Conservation (phyloP, 768 basidiomycete genomes). For the Pleurotus salmoneostramineus region DNA sequence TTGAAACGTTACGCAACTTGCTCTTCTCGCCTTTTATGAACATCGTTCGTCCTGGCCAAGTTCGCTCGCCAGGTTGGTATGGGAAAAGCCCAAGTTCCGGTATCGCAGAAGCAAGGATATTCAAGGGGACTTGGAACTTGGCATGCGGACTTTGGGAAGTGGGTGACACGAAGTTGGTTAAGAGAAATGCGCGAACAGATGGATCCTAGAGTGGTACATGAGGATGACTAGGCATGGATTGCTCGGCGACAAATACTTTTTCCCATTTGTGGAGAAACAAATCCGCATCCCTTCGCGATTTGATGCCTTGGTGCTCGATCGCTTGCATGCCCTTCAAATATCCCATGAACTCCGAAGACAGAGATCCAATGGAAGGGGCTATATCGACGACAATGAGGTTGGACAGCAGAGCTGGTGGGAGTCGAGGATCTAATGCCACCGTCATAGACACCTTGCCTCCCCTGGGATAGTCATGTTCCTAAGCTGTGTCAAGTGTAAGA, state of each 20-base stretch:
- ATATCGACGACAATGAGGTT: constrained; percentile 80
- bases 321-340: constrained; percentile 75
- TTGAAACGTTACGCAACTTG: constrained; percentile 38
- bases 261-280: constrained; percentile 59
- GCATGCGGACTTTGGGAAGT: constrained; percentile 24
- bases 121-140: constrained; percentile 74
- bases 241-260: constrained; percentile 36
- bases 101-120: constrained; percentile 59
- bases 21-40: constrained; percentile 80
- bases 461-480: constrained; percentile 35
- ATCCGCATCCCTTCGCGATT: constrained; percentile 67
- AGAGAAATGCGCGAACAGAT: constrained; percentile 72
- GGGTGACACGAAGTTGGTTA: constrained; percentile 70
- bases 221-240: not conserved
- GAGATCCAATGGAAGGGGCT: constrained; percentile 56
- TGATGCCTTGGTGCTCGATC: constrained; percentile 56
- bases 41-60: constrained; percentile 57
- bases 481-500: not conserved
- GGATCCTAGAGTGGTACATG: constrained; percentile 47
- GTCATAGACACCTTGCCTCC: constrained; percentile 84
- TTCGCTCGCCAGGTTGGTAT: constrained; percentile 50
- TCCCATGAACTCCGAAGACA: constrained; percentile 58
- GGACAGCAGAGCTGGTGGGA: constrained; percentile 38
- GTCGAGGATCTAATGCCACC: constrained; percentile 45
- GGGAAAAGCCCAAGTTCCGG: constrained; percentile 74